Evolutionary conservation across 345 rosid genomes (phyloP).

Genomic region (Odontarrhena argentea): DNA sequence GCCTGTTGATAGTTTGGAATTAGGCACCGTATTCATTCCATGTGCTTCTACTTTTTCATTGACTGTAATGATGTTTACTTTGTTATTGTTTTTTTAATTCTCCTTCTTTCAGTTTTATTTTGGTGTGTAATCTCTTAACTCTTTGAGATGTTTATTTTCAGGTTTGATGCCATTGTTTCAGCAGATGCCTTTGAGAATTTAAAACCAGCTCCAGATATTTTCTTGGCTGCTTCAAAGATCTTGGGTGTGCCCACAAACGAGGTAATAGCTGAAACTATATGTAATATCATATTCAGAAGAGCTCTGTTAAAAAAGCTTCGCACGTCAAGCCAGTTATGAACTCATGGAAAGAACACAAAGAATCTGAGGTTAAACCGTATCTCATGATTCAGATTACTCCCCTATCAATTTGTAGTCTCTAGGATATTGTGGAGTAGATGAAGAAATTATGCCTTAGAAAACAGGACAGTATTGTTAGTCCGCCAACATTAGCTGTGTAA

Average conservation of each 20-base stretch:
- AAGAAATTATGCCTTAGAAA: not conserved
- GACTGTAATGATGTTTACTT: not conserved
- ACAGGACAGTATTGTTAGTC: not conserved
- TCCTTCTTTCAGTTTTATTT: too few relatives aligned
- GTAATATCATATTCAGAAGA: not conserved
- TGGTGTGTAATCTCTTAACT: too few relatives aligned
- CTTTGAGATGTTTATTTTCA: constrained; percentile 39
- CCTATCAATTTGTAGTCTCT: not conserved
- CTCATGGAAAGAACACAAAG: not conserved
- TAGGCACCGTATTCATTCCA: not conserved
- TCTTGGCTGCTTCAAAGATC: constrained; percentile 89
- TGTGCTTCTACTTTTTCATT: not conserved
- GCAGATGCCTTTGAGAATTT: constrained; percentile 97
- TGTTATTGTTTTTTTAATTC: too few relatives aligned
- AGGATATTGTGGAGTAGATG: constrained; percentile 4
- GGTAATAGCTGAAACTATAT: constrained; percentile 47
- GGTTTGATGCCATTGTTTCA: constrained; percentile 97
- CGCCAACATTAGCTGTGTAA: not conserved
- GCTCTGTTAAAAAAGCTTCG: not conserved
- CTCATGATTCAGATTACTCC: constrained; percentile 10
- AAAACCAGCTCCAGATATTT: constrained; percentile 97
- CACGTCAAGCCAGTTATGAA: not conserved
- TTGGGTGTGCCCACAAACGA: constrained; percentile 73
- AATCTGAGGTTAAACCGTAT: not conserved
- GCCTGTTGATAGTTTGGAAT: not conserved